These are phyloP conservation scores for Ensete glaucum DNA, from an alignment of 176 grass and related monocot species.

Conservation along the genomic window DNA sequence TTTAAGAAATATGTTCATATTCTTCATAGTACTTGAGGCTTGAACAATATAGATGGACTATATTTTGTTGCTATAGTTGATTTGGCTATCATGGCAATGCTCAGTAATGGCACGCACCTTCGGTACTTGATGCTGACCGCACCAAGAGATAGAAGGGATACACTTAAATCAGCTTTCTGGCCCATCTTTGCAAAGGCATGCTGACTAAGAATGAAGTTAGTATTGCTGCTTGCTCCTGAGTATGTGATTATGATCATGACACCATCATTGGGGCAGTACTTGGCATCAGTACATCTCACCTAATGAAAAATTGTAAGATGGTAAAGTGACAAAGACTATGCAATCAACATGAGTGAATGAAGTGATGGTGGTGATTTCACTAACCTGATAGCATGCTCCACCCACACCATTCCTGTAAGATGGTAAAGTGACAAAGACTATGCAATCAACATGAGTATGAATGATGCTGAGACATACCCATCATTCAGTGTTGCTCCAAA, in stretches of 20 bases:
- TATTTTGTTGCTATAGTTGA: too few relatives aligned
- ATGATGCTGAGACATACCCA: slow-evolving; percentile 42
- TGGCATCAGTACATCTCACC: slow-evolving; percentile 16
- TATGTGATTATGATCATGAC: slow-evolving; percentile 40
- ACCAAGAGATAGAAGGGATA: slow-evolving; percentile 32
- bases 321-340: neutral
- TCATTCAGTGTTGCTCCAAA: slow-evolving; percentile 46
- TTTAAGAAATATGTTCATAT: neutral
- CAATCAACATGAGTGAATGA: neutral
- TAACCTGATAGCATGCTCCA: slow-evolving; percentile 61
- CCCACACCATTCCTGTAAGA: slow-evolving; percentile 64
- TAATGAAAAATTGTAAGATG: neutral
- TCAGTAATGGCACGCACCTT: slow-evolving; percentile 9
- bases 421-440: too few relatives aligned
- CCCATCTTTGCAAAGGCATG: slow-evolving; percentile 42
- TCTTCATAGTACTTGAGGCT: neutral
- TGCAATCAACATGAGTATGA: too few relatives aligned
- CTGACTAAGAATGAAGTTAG: slow-evolving; percentile 54
- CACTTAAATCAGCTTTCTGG: slow-evolving; percentile 32
- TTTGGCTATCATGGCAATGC: too few relatives aligned
- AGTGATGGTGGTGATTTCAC: neutral
- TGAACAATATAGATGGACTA: too few relatives aligned
- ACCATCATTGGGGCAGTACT: slow-evolving; percentile 31
- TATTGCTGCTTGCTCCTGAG: slow-evolving; percentile 17
- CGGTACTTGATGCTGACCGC: slow-evolving; percentile 34